Evolutionary conservation across 805 yeast species (phyloP).

Genomic region (Zygosaccharomyces bailii): DNA sequence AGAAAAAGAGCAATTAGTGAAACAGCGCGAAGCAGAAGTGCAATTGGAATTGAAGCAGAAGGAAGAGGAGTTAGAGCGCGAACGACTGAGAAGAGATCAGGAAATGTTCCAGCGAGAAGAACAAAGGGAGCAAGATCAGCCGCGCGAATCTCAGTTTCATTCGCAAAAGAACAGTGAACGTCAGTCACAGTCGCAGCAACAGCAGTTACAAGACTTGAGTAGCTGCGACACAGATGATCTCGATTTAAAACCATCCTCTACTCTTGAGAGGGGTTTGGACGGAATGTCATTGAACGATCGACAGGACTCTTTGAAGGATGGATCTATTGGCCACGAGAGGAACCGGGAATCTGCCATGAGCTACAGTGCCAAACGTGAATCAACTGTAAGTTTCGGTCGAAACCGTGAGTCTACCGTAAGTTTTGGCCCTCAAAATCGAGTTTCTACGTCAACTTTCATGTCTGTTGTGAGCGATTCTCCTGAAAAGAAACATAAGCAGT

Average conservation of each 20-base stretch:
- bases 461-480: slow-evolving; percentile 32
- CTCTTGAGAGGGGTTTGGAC: slow-evolving; percentile 23
- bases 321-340: background rate
- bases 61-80: slow-evolving; percentile 5
- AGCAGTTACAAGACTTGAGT: slow-evolving; percentile 1
- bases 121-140: background rate
- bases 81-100: slow-evolving; percentile 9
- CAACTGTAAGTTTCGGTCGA: slow-evolving; percentile 1
- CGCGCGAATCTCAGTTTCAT: background rate
- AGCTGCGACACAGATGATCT: slow-evolving; percentile 9
- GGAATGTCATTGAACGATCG: slow-evolving; percentile 15
- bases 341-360: background rate
- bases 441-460: slow-evolving; percentile 22
- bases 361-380: slow-evolving; percentile 2
- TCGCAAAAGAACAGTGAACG: background rate
- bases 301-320: slow-evolving; percentile 1
- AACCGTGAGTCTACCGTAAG: background rate
- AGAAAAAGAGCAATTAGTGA: slow-evolving; percentile 14
- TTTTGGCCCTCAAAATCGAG: slow-evolving; percentile 13
- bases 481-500: slow-evolving; percentile 22
- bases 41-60: slow-evolving; percentile 8
- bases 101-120: slow-evolving; percentile 3
- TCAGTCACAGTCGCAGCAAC: slow-evolving; percentile 7
- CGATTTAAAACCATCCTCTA: slow-evolving; percentile 22
- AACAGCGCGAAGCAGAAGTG: slow-evolving; percentile 13